phyloP scores from a whole-genome alignment of 192 early-diverging fungal genomes.

The Linnemannia zychae region DNA sequence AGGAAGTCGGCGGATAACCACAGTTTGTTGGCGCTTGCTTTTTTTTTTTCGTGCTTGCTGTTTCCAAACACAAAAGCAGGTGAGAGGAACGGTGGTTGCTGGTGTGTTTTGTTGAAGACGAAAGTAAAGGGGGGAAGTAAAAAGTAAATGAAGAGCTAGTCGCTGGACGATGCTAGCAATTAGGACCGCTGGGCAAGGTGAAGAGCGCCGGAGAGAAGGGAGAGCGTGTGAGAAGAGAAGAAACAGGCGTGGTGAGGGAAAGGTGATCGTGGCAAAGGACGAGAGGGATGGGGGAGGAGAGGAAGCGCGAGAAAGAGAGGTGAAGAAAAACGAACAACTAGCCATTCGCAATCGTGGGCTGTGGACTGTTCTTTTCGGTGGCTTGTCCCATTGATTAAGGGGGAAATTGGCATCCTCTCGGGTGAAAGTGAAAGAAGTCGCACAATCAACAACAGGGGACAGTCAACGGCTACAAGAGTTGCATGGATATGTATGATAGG shows the following conservation, averaged over 20 bases:
- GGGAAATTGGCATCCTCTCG: not conserved
- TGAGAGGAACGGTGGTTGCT: too few relatives aligned
- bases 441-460: too few relatives aligned
- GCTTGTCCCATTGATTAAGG: slow-evolving; percentile 14
- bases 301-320: not conserved
- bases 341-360: not conserved
- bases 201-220: not conserved
- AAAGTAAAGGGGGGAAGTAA: not conserved
- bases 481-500: not conserved
- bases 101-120: not conserved
- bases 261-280: not conserved
- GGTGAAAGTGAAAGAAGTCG: not conserved
- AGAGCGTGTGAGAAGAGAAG: not conserved
- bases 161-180: not conserved
- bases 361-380: slow-evolving; percentile 16
- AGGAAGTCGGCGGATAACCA: not conserved
- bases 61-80: not conserved
- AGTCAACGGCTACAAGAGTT: too few relatives aligned
- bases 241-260: not conserved
- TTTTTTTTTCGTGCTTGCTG: not conserved
- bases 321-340: not conserved
- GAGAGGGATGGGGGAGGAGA: not conserved
- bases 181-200: too few relatives aligned
- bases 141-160: not conserved
- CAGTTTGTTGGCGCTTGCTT: not conserved